Base-by-base conservation (phyloP, 176 grass and related monocot genomes). In the Zizania latifolia region DNA sequence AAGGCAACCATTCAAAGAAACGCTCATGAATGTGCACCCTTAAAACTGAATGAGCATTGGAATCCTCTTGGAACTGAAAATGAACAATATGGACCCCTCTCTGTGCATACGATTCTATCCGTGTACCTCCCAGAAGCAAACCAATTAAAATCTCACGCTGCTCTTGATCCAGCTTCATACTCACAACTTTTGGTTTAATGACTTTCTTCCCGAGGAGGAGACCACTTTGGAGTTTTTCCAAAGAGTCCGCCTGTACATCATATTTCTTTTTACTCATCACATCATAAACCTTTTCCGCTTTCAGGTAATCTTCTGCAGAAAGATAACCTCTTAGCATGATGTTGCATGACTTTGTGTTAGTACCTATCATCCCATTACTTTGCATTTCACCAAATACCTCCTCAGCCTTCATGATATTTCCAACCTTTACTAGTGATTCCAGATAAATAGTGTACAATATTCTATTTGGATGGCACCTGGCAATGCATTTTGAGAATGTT, bases 91-190 rank as follows among this genome's bases (percentile, higher is more conserved):
- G 82, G 56, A 88, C 83, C 57, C 65, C 86, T 64, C 82, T 81
- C 61, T 86, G 69, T 66, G 86, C 72, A 75, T 92, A 73, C 58
- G 82, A 91, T 71, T 93, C 89, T 77, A 94, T 87, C 28, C 40
- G 73, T 61, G 88, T 60, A 71, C 95, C 95, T 73, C 91, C 95
- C 8, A 99, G 83, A 85, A 99, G 85, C 72, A 99, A 82, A 43
- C 91, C 89, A 37, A 99, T 92, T 61, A 99, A 84, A 89, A 99
- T 94, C 73, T 94, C 95, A 37, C 95, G 95, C 71, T 99, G 95
- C 37, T 92, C 89, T 68, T 78, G 62, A 69, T 94, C 86, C 35
- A 99, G 84, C 33, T 82, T 94, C 78, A 99, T 90, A 64, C 76
- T 92, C 70, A 90, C 59, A 26, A 76, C 74, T 94, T 87, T 91